A percentile compares a stretch with the other conserved stretches of the same genome.
Conservation (phyloP, 2,329 filamentous ascomycete genomes). For the Exophiala xenobiotica region DNA sequence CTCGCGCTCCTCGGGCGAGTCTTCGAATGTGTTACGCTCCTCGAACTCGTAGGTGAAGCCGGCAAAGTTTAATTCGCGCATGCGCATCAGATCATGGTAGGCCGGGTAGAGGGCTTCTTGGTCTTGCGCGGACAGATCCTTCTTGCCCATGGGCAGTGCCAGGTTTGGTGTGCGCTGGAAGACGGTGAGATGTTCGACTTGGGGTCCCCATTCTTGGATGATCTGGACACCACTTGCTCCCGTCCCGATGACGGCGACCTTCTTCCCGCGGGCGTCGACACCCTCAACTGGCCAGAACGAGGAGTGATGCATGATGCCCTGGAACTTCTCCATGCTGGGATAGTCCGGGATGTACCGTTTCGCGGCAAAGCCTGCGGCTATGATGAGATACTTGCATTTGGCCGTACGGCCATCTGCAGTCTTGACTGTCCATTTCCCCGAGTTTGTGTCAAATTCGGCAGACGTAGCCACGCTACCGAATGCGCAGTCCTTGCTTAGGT, state of each 20-base stretch:
- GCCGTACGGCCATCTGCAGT: conserved; percentile 43
- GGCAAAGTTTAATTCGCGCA: conserved; percentile 40
- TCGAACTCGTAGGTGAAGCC: conserved; percentile 58
- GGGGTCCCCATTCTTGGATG: conserved; percentile 58
- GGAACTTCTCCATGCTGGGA: conserved; percentile 58
- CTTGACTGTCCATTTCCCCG: conserved; percentile 45
- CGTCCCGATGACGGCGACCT: conserved; percentile 63
- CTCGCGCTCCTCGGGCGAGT: conserved; percentile 36
- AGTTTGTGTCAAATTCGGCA: conserved; percentile 41
- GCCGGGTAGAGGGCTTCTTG: conserved; percentile 41
- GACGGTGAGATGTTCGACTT: conserved; percentile 50
- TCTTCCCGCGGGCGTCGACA: conserved; percentile 59
- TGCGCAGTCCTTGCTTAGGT: conserved; percentile 45
- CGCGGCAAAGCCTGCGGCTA: conserved; percentile 53
- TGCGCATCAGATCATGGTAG: conserved; percentile 22
- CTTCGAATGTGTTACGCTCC: conserved; percentile 50
- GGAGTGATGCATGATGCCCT: conserved; percentile 60
- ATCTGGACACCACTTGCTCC: conserved; percentile 66
- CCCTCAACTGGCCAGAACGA: conserved; percentile 59
- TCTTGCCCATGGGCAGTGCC: conserved; percentile 60
- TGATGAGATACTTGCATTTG: conserved; percentile 46
- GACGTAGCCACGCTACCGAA: conserved; percentile 47
- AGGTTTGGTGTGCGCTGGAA: conserved; percentile 67
- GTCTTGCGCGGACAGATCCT: conserved; percentile 45
- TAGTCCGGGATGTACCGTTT: conserved; percentile 61